Percentiles rank a stretch among this genome's conserved stretches.
Evolutionary conservation across 1,284 basidiomycete genomes (phyloP).

Genomic region (Lentinula novae-zelandiae): DNA sequence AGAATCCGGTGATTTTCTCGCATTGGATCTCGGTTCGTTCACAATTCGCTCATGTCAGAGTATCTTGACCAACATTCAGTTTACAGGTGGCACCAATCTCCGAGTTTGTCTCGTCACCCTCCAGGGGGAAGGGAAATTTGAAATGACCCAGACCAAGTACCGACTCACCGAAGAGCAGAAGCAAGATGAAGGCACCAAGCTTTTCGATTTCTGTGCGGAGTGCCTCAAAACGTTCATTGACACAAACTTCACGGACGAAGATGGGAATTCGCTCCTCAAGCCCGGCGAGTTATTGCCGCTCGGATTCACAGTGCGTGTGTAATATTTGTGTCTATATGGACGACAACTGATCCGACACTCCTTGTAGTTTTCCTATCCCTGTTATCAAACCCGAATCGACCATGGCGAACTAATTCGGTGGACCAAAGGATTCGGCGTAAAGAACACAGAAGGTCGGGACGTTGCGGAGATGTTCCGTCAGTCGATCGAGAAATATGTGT

Average conservation of each 20-base stretch:
- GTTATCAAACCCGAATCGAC: conserved; percentile 91
- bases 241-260: conserved; percentile 62
- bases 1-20: conserved; percentile 89
- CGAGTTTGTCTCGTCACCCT: conserved; percentile 96
- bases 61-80: neutral
- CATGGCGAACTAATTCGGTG: conserved; percentile 95
- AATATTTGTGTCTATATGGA: conserved; percentile 3
- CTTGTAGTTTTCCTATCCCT: conserved; percentile 89
- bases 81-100: conserved; percentile 86
- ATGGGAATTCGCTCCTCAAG: conserved; percentile 56
- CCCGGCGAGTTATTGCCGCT: conserved; percentile 77
- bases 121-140: conserved; percentile 91
- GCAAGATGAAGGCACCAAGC: conserved; percentile 90
- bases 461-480: conserved; percentile 91
- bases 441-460: conserved; percentile 90
- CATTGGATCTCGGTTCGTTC: conserved; percentile 84
- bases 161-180: conserved; percentile 97
- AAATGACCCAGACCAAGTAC: conserved; percentile 97
- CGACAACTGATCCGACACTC: neutral
- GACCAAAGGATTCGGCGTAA: conserved; percentile 97
- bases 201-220: conserved; percentile 98
- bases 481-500: conserved; percentile 72
- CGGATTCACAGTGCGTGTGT: conserved; percentile 81
- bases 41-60: neutral
- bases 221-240: conserved; percentile 89